Evolutionary conservation across 148 eudicot genomes (phyloP).

Genomic region (Rheum nobile): DNA sequence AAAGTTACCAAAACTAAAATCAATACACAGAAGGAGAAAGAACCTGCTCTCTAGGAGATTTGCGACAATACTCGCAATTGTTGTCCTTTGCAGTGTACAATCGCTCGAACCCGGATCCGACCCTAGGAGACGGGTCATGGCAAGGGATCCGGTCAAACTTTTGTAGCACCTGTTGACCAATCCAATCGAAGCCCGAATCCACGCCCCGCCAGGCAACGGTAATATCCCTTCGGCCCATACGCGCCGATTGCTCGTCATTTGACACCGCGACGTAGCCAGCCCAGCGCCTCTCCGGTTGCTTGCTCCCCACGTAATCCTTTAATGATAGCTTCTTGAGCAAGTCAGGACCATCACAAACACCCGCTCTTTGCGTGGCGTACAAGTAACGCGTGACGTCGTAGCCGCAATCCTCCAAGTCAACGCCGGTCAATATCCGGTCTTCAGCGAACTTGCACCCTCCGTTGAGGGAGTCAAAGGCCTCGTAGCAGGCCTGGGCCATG

Average conservation of each 20-base stretch:
- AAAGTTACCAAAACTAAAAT: no score
- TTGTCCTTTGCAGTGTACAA: neutral
- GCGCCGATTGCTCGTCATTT: neutral
- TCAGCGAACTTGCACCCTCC: constrained; percentile 35
- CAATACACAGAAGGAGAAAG: neutral
- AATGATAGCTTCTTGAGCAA: neutral
- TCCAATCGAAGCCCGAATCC: neutral
- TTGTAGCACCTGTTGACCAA: no score
- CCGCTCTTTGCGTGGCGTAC: neutral
- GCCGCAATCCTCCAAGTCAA: constrained; percentile 29
- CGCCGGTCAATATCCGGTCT: constrained; percentile 20
- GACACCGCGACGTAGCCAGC: neutral
- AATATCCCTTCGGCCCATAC: neutral
- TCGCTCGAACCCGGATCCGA: neutral
- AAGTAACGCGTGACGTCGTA: constrained; percentile 40
- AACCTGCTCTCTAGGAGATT: neutral
- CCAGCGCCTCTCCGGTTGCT: neutral
- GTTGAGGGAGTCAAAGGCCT: constrained; percentile 58
- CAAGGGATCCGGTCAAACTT: neutral
- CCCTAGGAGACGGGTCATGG: neutral
- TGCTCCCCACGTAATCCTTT: neutral
- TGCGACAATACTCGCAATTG: no score
- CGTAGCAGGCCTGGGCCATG: constrained; percentile 71
- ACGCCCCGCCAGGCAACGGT: neutral
- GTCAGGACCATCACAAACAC: no score